Evolutionary conservation across 2,329 filamentous ascomycete genomes (phyloP), one percentile per base, ranked within the genome.

Genomic region (Curvularia eragrostidis): DNA sequence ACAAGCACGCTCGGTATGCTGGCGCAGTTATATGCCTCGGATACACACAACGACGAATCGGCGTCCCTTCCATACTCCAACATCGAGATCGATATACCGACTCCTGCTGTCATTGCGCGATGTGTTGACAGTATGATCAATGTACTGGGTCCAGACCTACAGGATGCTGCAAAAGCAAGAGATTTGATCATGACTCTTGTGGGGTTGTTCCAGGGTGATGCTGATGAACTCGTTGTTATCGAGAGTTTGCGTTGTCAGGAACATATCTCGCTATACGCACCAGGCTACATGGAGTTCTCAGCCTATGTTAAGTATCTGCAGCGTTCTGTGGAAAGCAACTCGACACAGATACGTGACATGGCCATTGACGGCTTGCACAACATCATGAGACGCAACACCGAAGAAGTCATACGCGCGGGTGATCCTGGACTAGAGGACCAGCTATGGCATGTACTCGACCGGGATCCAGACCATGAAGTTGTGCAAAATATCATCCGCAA

Each of bases 91-190:
- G 91, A 95, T 54, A 83, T 93, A 23, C 89, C 91, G 5, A 94
- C 94, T 0, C 87, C 90, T 1, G 89, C 92, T 19, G 90, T 93
- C 1, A 89, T 98, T 60, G 90, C 91, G 30, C 88, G 92, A 67
- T 96, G 92, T 66, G 89, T 97, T 28, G 93, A 98, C 76, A 95
- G 93, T n/a, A 83, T 97, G 23, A 93, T 99, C 79, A 98, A 98
- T 67, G 95, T 99, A 9, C 84, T 99, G 10, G 95, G 95, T 0
- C 95, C 95, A 0, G 96, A 99, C 77, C 81, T 99, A 21, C 95
- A 98, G 76, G 95, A 98, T 70, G 87, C 95, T 63, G 87, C 87
- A 3, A 97, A 96, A 77, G 91, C 92, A n/a, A 84, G 95, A 64
- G 93, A 97, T 72, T 84, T 99, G 52, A 95, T 98, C 49, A 84